phyloP scores from a whole-genome alignment of 306 rosid species.

The Castanea sativa region DNA sequence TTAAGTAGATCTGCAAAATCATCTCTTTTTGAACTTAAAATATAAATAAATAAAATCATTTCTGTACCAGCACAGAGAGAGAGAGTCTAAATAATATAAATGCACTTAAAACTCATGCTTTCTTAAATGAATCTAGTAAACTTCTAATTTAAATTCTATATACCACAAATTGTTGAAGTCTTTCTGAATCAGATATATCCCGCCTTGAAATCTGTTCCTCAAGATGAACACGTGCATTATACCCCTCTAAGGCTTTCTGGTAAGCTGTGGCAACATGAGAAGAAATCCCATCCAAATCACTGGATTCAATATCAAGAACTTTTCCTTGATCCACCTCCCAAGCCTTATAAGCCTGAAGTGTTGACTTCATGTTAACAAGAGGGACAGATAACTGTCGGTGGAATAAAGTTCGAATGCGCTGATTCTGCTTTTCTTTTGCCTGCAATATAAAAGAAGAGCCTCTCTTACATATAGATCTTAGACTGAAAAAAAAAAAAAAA shows the following conservation, averaged over 20 bases:
- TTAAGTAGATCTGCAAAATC: slow-evolving; percentile 70
- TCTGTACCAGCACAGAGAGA: slow-evolving; percentile 4
- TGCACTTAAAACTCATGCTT: background rate
- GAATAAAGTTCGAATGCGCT: slow-evolving; percentile 62
- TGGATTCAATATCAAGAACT: slow-evolving; percentile 36
- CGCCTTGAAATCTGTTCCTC: slow-evolving; percentile 61
- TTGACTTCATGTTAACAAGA: slow-evolving; percentile 65
- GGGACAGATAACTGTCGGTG: slow-evolving; percentile 92
- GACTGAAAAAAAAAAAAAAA: too few species aligned
- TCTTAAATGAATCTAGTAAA: background rate
- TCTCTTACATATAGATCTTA: slow-evolving; percentile 10
- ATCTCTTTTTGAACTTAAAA: slow-evolving; percentile 13
- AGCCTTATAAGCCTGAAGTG: slow-evolving; percentile 61
- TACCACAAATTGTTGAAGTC: slow-evolving; percentile 68
- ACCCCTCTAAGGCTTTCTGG: slow-evolving; percentile 74
- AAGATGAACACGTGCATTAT: slow-evolving; percentile 56
- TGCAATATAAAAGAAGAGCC: slow-evolving; percentile 32
- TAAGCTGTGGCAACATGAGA: slow-evolving; percentile 65
- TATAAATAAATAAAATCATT: background rate
- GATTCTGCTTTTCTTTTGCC: slow-evolving; percentile 81
- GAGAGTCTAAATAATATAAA: background rate
- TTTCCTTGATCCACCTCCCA: slow-evolving; percentile 81
- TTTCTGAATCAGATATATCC: slow-evolving; percentile 61
- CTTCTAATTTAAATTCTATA: background rate
- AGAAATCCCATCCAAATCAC: slow-evolving; percentile 42